phyloP scores from a whole-genome alignment of 495 filamentous ascomycete genomes.

The Rostrohypoxylon terebratum region DNA sequence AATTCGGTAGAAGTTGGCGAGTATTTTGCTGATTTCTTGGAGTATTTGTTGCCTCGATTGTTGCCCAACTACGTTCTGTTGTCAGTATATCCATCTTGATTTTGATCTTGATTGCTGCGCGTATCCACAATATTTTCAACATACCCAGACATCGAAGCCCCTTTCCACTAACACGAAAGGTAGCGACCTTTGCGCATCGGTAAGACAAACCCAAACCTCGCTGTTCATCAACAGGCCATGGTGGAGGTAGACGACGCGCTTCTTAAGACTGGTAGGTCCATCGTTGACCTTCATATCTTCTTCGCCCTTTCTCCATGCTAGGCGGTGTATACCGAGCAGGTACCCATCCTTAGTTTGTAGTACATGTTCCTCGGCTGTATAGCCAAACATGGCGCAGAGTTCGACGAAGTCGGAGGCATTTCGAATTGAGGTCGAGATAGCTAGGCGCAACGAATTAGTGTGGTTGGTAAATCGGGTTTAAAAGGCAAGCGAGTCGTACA shows the following conservation, averaged over 20 bases:
- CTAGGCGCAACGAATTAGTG: constrained; percentile 50
- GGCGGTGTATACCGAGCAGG: constrained; percentile 87
- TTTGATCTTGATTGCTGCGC: neutral
- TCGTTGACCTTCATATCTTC: constrained; percentile 79
- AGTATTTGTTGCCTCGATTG: constrained; percentile 98
- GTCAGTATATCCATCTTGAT: constrained; percentile 8
- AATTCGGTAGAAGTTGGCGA: constrained; percentile 82
- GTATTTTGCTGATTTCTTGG: constrained; percentile 84
- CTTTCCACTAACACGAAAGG: constrained; percentile 91
- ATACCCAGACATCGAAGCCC: constrained; percentile 96
- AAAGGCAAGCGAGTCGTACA: constrained; percentile 50
- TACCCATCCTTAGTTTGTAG: constrained; percentile 96
- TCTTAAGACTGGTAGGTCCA: constrained; percentile 74
- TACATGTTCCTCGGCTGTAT: constrained; percentile 94
- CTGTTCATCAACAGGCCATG: constrained; percentile 98
- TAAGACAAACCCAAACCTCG: constrained; percentile 96
- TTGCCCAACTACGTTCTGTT: constrained; percentile 76
- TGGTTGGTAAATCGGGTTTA: neutral
- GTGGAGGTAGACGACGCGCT: constrained; percentile 93
- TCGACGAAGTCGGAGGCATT: constrained; percentile 92
- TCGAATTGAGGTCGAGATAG: constrained; percentile 64
- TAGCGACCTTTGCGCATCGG: constrained; percentile 84
- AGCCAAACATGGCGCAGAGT: constrained; percentile 87
- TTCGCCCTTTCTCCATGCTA: constrained; percentile 84
- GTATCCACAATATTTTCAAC: constrained; percentile 39